A percentile compares a stretch with the other conserved stretches of the same genome.
Evolutionary conservation across 2,329 filamentous ascomycete genomes (phyloP).

Genomic region (Fusarium continuum): DNA sequence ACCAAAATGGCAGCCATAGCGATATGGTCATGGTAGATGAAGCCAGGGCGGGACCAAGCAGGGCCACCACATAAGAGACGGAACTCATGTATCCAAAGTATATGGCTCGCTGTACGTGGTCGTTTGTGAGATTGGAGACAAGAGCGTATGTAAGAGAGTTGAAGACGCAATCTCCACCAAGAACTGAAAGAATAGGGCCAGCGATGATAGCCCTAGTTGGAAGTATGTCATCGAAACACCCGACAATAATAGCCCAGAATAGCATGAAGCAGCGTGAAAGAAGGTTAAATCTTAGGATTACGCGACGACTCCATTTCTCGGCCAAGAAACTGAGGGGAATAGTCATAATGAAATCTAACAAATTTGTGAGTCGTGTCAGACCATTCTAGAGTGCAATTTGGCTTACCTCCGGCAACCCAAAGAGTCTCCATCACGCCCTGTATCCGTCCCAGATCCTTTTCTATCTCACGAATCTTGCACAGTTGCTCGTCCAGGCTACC

Average conservation of each 20-base stretch:
- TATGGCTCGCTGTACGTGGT: constrained; percentile 56
- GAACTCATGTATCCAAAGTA: constrained; percentile 63
- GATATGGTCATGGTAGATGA: constrained; percentile 56
- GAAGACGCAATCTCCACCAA: constrained; percentile 62
- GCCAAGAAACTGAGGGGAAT: constrained; percentile 59
- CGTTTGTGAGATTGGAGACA: constrained; percentile 55
- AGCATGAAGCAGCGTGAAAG: constrained; percentile 46
- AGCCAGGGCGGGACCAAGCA: constrained; percentile 57
- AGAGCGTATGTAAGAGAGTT: constrained; percentile 60
- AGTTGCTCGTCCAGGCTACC: constrained; percentile 59
- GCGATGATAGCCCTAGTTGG: constrained; percentile 48
- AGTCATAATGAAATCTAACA: constrained; percentile 61
- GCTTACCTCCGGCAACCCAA: constrained; percentile 59
- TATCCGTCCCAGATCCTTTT: constrained; percentile 61
- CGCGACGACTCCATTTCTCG: constrained; percentile 53
- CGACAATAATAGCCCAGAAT: constrained; percentile 38
- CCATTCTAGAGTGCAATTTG: rapidly evolving
- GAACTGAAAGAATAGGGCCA: constrained; percentile 54
- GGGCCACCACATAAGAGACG: constrained; percentile 56
- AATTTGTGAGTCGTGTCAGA: background rate
- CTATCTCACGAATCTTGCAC: constrained; percentile 63
- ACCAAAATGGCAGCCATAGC: constrained; percentile 55
- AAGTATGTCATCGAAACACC: constrained; percentile 27
- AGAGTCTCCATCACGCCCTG: constrained; percentile 60
- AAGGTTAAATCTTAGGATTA: constrained; percentile 56